Percentiles rank a stretch among this genome's conserved stretches.
Evolutionary conservation across 148 eudicot genomes (phyloP).

Genomic region (Vaccinium darrowii): DNA sequence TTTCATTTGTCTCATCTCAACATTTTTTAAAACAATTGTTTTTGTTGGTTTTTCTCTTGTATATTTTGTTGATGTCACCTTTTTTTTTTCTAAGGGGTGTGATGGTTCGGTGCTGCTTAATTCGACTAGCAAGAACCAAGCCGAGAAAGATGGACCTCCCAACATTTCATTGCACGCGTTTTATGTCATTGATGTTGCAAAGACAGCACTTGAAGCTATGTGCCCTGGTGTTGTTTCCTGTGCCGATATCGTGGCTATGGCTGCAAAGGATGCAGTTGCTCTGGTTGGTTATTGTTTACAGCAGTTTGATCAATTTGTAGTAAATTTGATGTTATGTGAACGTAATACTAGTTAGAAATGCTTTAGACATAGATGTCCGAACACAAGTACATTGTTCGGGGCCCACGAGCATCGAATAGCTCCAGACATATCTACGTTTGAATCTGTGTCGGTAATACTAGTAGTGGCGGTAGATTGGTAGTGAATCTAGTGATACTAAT

Average conservation of each 20-base stretch:
- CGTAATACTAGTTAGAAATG: not conserved
- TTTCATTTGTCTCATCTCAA: not conserved
- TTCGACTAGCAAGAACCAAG: constrained; percentile 40
- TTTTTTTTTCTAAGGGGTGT: constrained; percentile 54
- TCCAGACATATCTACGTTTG: not conserved
- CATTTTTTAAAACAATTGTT: no score
- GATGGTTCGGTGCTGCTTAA: constrained; percentile 80
- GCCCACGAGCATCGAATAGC: not conserved
- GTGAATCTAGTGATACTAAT: not conserved
- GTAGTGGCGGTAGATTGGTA: not conserved
- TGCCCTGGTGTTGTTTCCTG: constrained; percentile 91
- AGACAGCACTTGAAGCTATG: constrained; percentile 58
- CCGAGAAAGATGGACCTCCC: constrained; percentile 68
- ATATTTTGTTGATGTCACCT: not conserved
- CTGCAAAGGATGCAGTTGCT: constrained; percentile 77
- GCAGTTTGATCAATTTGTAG: not conserved
- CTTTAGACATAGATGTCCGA: not conserved
- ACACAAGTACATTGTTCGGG: not conserved
- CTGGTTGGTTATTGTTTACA: constrained; percentile 37
- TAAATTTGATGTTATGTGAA: not conserved
- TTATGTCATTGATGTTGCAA: constrained; percentile 70
- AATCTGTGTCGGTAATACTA: not conserved
- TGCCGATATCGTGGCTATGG: constrained; percentile 82
- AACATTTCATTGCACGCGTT: constrained; percentile 74
- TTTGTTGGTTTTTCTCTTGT: not conserved